Base-by-base conservation (phyloP, 2,329 filamentous ascomycete species). In the Nectriaceae sp. region DNA sequence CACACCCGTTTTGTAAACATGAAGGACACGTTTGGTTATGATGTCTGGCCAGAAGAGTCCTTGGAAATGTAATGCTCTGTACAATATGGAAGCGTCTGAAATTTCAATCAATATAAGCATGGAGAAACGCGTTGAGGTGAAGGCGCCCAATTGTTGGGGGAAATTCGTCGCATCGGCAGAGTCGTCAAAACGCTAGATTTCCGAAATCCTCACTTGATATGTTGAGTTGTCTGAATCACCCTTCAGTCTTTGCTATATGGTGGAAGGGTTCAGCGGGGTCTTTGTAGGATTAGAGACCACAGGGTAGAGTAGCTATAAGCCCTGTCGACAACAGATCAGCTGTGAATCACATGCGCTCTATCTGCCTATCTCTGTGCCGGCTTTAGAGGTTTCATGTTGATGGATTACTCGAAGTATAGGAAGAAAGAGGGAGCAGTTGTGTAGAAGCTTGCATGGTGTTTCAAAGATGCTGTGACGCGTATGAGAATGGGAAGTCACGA, bases 11-110 rank as follows among this genome's bases (percentile, higher is more conserved):
- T 90, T 62, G 87, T 90, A 50, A 89, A 90, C 73, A 90, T 90
- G 87, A 90, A 88, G 77, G 86, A 89, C 56, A 88, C 84, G 1
- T 90, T 90, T 67, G 87, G 87, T 5, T 88, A 87, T 65, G 76
- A 90, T 59, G 79, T 89, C 42, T 86, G 83, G 83, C 76, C 83
- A 0, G 79, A 84, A 62, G 82, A 85, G 72, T 36, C 42, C 26
- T 31, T 31, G 26, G 26, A 31, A 31, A 31, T 31, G 26, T 31
- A 31, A 31, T 31, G 26, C 26, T 31, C 26, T 31, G 15, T 31
- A 31, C 26, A 31, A 31, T 31, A 31, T 31, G 26, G 26, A n/a
- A 31, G 26, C 26, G 26, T 31, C 26, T 31, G 26, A 31, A 31
- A 31, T 31, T 31, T 31, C 26, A 31, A 31, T 31, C 15, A 31